phyloP scores from a whole-genome alignment of 31 red algal genomes.

The Porphyra umbilicalis region DNA sequence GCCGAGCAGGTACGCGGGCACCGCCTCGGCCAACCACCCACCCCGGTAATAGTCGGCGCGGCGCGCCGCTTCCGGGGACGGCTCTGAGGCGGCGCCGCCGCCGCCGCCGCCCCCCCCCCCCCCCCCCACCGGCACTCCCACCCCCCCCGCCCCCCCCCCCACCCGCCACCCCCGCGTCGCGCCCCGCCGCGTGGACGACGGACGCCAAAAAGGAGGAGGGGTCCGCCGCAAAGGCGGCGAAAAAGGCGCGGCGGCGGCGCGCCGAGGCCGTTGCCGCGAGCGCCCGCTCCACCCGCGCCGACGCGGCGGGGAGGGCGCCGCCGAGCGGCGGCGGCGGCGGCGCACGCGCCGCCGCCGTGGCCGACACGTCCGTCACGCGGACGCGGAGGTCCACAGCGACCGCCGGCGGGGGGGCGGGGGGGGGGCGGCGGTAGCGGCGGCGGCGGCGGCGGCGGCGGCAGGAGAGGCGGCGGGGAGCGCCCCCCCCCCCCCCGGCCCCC shows the following conservation, averaged over 20 bases:
- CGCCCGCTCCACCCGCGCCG: background rate
- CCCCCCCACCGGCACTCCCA: no score
- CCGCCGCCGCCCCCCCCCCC: no score
- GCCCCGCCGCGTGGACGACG: background rate
- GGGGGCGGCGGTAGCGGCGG: background rate
- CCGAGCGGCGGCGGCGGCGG: background rate
- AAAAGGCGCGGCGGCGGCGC: background rate
- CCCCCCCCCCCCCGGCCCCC: background rate
- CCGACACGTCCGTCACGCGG: background rate
- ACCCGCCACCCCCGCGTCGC: background rate
- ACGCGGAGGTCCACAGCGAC: background rate
- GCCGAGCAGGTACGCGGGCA: slow-evolving; percentile 76
- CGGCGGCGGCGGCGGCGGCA: background rate
- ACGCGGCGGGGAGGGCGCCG: background rate
- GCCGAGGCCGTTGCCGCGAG: background rate
- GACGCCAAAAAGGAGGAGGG: background rate
- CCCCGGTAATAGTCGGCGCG: slow-evolving; percentile 74
- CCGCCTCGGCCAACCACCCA: slow-evolving; percentile 93
- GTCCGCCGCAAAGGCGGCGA: background rate
- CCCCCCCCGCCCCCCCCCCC: no score
- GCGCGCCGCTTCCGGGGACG: slow-evolving; percentile 69
- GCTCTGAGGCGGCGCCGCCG: background rate
- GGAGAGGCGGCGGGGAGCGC: background rate
- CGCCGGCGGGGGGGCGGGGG: background rate
- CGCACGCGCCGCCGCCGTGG: background rate